Evolutionary conservation across 2,329 filamentous ascomycete genomes (phyloP), one percentile per base, ranked within the genome.

Genomic region (Venturiaceae sp.): DNA sequence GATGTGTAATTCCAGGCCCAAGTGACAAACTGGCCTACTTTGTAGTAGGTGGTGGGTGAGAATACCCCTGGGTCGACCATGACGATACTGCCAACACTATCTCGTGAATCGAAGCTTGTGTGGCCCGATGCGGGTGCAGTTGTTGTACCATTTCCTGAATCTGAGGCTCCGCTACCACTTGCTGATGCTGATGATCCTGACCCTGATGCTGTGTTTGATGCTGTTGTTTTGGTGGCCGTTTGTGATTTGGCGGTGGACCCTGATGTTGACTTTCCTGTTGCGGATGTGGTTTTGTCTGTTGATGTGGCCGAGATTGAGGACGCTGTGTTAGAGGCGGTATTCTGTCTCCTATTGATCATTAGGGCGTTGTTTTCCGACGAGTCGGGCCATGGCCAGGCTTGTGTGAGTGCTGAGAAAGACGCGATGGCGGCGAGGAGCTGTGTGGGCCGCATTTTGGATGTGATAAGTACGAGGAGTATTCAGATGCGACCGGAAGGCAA

Each of bases 1-100:
- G 81, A 84, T 14, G 84, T 87, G 71, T 86, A 87, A 70, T 87
- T 87, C 84, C 84, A 87, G 21, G 75, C 79, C 63, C 87, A 85
- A 0, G 83, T 86, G 32, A 86, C 72, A 60, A 74, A 77, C 47
- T 86, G 76, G 19, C 81, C 81, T 63, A 86, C 80, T 69, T 85
- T 86, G 76, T 83, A 86, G 71, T 81, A 86, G 58, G 79, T 77
- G 4, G 77, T 72, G 16, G 77, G 73, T 8, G 75, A 74, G 7
- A 72, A 68, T 8, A 74, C 67, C 54, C 74, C 73, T 2, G 84
- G 84, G 5, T 81, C 84, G 58, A 85, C 73, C 80, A 87, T 83
- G 47, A 76, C 75, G 58, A 86, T 75, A 57, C 83, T 83, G 50
- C 84, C 84, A 3, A 80, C 75, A 23, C 78, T 79, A 16, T 78